phyloP scores from a whole-genome alignment of 345 rosid species.

The Hibiscus tridactylites region DNA sequence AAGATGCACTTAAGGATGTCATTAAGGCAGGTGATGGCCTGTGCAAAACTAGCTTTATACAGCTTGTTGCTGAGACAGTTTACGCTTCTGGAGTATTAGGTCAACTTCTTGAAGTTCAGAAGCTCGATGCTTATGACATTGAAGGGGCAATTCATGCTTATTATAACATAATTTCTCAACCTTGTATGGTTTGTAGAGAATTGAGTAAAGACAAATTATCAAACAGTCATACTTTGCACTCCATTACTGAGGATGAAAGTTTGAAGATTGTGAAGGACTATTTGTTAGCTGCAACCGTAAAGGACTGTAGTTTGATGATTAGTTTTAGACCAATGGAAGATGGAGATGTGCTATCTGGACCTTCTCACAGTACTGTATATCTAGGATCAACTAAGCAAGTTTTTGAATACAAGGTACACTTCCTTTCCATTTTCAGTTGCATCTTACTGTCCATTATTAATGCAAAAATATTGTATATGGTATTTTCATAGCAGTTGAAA shows the following conservation, averaged over 20 bases:
- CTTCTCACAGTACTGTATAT: constrained; percentile 26
- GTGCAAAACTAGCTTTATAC: constrained; percentile 44
- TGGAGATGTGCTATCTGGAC: neutral
- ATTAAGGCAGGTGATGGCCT: constrained; percentile 49
- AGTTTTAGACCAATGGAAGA: constrained; percentile 44
- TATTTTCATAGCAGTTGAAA: neutral
- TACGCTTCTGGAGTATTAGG: constrained; percentile 50
- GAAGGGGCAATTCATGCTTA: constrained; percentile 94
- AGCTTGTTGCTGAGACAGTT: constrained; percentile 62
- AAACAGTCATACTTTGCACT: constrained; percentile 38
- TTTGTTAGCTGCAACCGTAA: constrained; percentile 77
- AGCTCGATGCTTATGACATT: constrained; percentile 56
- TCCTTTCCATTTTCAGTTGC: constrained; percentile 2
- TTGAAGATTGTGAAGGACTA: constrained; percentile 69
- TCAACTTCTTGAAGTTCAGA: constrained; percentile 72
- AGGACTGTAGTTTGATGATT: constrained; percentile 84
- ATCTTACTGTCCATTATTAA: constrained; percentile 1
- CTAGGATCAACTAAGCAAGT: constrained; percentile 58
- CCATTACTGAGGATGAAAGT: constrained; percentile 52
- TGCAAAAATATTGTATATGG: neutral
- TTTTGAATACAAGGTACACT: constrained; percentile 67
- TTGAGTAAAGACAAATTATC: constrained; percentile 19
- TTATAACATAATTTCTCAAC: constrained; percentile 54
- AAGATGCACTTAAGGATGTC: constrained; percentile 44
- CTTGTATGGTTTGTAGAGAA: constrained; percentile 60